Percentiles rank a stretch among this genome's conserved stretches.
phyloP scores from a whole-genome alignment of 2,329 filamentous ascomycete genomes.

The Colletotrichum chlorophyti region DNA sequence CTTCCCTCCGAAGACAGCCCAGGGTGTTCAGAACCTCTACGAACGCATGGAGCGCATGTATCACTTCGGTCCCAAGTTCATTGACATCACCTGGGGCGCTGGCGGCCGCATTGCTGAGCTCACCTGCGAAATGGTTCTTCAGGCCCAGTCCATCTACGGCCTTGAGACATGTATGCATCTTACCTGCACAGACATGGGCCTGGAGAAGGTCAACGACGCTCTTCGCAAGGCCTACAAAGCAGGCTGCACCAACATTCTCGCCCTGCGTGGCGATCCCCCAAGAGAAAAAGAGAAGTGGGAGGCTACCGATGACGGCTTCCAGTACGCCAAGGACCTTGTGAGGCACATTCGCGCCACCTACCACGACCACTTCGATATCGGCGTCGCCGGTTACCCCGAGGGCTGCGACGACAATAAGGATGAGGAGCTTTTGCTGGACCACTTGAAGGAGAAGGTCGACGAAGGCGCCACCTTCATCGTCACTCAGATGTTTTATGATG shows the following conservation, averaged over 20 bases:
- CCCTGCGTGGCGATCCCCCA: conserved; percentile 90
- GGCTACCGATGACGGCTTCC: conserved; percentile 84
- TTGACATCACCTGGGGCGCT: conserved; percentile 98
- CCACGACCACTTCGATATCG: conserved; percentile 85
- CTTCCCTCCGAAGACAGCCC: conserved; percentile 96
- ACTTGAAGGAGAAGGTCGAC: conserved; percentile 94
- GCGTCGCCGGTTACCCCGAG: conserved; percentile 95
- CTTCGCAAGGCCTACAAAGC: conserved; percentile 89
- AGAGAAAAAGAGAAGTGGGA: conserved; percentile 94
- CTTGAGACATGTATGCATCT: conserved; percentile 99
- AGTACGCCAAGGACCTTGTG: conserved; percentile 91
- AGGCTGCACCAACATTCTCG: conserved; percentile 96
- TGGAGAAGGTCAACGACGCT: conserved; percentile 88
- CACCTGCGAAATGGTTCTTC: conserved; percentile 96
- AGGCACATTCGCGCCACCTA: conserved; percentile 81
- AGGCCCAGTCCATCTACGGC: conserved; percentile 93
- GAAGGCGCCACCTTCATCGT: conserved; percentile 93
- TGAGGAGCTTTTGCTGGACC: conserved; percentile 83
- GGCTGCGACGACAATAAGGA: conserved; percentile 93
- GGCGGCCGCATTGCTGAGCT: conserved; percentile 89
- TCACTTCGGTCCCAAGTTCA: conserved; percentile 89
- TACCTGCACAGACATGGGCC: conserved; percentile 98
- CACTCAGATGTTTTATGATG: conserved; percentile 99
- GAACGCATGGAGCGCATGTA: conserved; percentile 99
- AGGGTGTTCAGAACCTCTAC: conserved; percentile 98